Base-by-base conservation (phyloP, 2,329 filamentous ascomycete genomes). In the Didymella keratinophila region DNA sequence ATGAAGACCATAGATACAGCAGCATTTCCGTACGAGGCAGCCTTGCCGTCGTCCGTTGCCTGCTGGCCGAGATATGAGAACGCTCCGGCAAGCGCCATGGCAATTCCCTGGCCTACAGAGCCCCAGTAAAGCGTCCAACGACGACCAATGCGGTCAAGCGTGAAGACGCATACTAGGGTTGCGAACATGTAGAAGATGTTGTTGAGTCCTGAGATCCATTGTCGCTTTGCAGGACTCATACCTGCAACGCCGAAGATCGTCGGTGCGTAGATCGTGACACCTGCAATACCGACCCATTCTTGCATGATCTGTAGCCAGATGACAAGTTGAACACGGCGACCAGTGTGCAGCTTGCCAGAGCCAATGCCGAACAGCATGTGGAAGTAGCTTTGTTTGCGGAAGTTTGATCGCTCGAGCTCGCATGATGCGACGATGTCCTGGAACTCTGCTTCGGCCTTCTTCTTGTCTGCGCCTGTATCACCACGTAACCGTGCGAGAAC, bases 231-330 rank as follows among this genome's bases (percentile, higher is more conserved):
- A 2, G 85, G 80, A 56, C 83, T 80, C 62, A 89, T 89, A 0
- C 89, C 88, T 0, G 89, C 88, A 45, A 89, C 88, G 4, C 84
- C 82, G 71, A 91, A 91, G 52, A 91, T 84, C 72, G 70, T 83
- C 87, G 69, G 68, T 6, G 68, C 65, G 43, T 70, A 66, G 14
- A 90, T 82, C 0, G 87, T 90, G 2, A 91, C 86, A 41, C 87
- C 88, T 0, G 88, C 87, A 60, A 91, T 90, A 0, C 88, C 87
- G 50, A 87, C 83, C 86, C 87, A 89, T 66, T 89, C 85, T 67
- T 90, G 87, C 69, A 90, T 83, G 43, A 90, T 88, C 75, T 90
- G 87, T 9, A 91, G 79, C 87, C 88, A 91, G 34, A 91, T 81
- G 3, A 89, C 87, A 1, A 91, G 81, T 66, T 90, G 87, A 0